Evolutionary conservation across 306 rosid species (phyloP).

Genomic region (Comarum palustre): DNA sequence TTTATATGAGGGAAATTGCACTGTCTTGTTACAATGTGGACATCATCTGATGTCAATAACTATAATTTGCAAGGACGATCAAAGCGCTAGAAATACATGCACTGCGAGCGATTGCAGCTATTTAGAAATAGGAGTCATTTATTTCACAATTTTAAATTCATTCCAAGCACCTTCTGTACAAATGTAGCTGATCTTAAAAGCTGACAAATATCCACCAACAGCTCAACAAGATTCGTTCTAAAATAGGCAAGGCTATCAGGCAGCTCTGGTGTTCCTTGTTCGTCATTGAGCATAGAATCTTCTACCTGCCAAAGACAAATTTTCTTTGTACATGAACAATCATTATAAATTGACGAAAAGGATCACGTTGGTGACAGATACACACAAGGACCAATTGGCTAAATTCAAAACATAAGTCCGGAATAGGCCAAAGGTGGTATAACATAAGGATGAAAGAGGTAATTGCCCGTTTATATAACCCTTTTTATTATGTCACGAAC

Average conservation of each 20-base stretch:
- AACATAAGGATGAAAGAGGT: not conserved
- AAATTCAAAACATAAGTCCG: not conserved
- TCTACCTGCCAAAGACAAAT: conserved; percentile 60
- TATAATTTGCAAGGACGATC: not conserved
- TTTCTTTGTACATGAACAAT: conserved; percentile 14
- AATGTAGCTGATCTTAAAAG: conserved; percentile 68
- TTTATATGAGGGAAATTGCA: not conserved
- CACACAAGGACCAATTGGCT: not conserved
- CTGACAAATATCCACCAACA: conserved; percentile 91
- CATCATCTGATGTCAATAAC: not conserved
- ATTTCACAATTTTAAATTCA: conserved; percentile 7
- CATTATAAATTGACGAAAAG: not conserved
- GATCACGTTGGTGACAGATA: not conserved
- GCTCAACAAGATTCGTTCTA: conserved; percentile 81
- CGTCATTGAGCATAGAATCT: conserved; percentile 61
- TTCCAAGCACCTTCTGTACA: conserved; percentile 63
- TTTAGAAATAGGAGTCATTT: not conserved
- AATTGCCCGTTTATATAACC: not conserved
- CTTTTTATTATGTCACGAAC: not conserved
- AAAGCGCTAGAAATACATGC: not conserved
- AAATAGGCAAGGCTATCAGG: conserved; percentile 88
- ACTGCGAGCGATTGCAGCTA: not conserved
- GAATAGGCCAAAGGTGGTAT: not conserved
- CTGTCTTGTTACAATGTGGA: not conserved
- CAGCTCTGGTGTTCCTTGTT: conserved; percentile 65